phyloP scores from a whole-genome alignment of 768 basidiomycete genomes.

The Psilocybe cubensis region DNA sequence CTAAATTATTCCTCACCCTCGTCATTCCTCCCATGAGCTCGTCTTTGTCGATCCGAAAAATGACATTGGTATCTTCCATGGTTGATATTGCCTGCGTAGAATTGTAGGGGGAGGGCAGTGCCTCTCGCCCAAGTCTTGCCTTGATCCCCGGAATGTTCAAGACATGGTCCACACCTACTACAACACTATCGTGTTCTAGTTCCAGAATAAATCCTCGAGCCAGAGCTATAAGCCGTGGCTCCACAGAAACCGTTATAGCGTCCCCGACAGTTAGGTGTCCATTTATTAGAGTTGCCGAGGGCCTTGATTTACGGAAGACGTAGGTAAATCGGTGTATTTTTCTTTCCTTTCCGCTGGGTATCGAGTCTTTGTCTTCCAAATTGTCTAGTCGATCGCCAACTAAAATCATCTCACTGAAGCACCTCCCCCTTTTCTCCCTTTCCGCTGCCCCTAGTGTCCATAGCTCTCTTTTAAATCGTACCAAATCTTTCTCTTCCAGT shows the following conservation, averaged over 20 bases:
- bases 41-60: constrained; percentile 94
- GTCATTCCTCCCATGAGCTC: constrained; percentile 88
- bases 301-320: constrained; percentile 55
- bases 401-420: constrained; percentile 76
- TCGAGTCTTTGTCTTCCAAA: too few species aligned
- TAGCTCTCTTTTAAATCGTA: constrained; percentile 86
- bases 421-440: constrained; percentile 81
- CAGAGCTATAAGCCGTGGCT: constrained; percentile 84
- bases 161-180: constrained; percentile 83
- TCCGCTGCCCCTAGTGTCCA: constrained; percentile 90
- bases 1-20: constrained; percentile 88
- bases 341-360: constrained; percentile 29
- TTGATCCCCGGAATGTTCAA: constrained; percentile 36
- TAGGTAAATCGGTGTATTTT: constrained; percentile 85
- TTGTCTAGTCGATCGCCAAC: not conserved
- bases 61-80: constrained; percentile 19
- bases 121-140: not conserved
- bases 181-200: constrained; percentile 63
- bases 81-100: not conserved
- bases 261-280: constrained; percentile 84
- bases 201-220: constrained; percentile 83
- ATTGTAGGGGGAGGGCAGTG: not conserved
- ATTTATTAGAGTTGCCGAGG: constrained; percentile 53
- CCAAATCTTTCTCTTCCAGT: constrained; percentile 83
- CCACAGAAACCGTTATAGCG: constrained; percentile 84